Evolutionary conservation across 371 early-diverging fungal genomes (phyloP), one percentile per base, ranked within the genome.

Genomic region (Nematocida homosporus): DNA sequence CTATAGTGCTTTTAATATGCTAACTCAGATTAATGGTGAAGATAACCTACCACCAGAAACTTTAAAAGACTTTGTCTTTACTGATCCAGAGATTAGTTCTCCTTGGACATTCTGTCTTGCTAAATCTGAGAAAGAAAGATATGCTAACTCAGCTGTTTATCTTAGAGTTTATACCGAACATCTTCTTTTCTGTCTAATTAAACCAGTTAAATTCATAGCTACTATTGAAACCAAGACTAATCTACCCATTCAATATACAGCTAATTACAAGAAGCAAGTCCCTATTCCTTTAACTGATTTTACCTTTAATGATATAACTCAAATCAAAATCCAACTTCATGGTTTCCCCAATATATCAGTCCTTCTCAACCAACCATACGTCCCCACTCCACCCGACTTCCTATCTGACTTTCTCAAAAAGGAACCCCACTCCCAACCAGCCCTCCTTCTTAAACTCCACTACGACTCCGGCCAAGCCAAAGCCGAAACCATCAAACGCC

Each of bases 1-100:
- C 52, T 77, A 68, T 42, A 51, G 66, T 0, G 81, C 81, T 25
- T 57, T 78, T 27, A 59, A 76, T 42, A 63, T 51, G 8, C n/a
- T 40, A 29, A 29, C 32, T 2, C 32, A 41, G 2, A 56, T 29
- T 0, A 25, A 56, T 42, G 32, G 32, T n/a, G 48, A 50, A 37
- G 6, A 35, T 42, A 5, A 38, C 23, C 40, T 77, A 54, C 16
- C 41, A 35, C 20, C 48, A 20, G 18, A 41, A 25, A 55, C 50
- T 5, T 10, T 77, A 35, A 52, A 65, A 53, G 53, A 48, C n/a
- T 55, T 72, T 38, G 38, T 81, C 1, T 76, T 61, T 32, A 80
- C 67, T 29, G 79, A 79, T 59, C 72, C 54, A 30, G 41, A 69
- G 20, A 66, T 66, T 32, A 37, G 42, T 29, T 63, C 75, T 0